phyloP scores from a whole-genome alignment of 1,284 basidiomycete species.

The Marasmius tenuissimus region DNA sequence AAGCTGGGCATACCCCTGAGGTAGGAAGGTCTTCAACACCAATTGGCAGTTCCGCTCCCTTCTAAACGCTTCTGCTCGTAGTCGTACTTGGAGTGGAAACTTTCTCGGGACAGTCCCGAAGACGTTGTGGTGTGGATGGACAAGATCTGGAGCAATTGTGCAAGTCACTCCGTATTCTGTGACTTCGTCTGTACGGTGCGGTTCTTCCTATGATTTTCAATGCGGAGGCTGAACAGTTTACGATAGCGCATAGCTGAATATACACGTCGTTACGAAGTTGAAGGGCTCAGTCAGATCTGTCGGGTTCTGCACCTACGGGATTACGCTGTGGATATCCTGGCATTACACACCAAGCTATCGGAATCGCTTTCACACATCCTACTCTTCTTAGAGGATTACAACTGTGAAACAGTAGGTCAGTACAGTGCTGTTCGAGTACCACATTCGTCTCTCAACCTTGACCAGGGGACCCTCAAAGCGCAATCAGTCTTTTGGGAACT shows the following conservation, averaged over 20 bases:
- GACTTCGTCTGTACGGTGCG: slow-evolving; percentile 56
- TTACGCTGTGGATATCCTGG: slow-evolving; percentile 62
- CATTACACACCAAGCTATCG: slow-evolving; percentile 64
- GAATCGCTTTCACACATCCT: slow-evolving; percentile 62
- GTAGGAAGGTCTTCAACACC: slow-evolving; percentile 39
- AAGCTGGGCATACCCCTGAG: slow-evolving; percentile 52
- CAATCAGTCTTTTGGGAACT: slow-evolving; percentile 72
- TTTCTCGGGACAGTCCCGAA: slow-evolving; percentile 53
- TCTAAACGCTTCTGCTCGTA: slow-evolving; percentile 24
- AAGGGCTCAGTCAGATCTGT: slow-evolving; percentile 65
- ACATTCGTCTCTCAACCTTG: slow-evolving; percentile 7
- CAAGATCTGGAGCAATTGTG: slow-evolving; percentile 59
- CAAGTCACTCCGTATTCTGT: slow-evolving; percentile 59
- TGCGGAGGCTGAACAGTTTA: neutral
- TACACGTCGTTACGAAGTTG: slow-evolving; percentile 55
- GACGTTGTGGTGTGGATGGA: slow-evolving; percentile 53
- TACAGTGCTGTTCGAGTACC: slow-evolving; percentile 8
- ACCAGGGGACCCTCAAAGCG: slow-evolving; percentile 80
- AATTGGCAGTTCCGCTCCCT: neutral
- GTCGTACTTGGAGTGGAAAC: slow-evolving; percentile 60
- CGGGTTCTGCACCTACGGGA: slow-evolving; percentile 60
- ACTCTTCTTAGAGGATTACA: slow-evolving; percentile 67
- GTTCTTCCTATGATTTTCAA: neutral
- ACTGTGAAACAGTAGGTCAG: slow-evolving; percentile 77
- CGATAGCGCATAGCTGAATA: slow-evolving; percentile 54